Evolutionary conservation across 2,329 filamentous ascomycete species (phyloP).

Genomic region (Juglanconis oblonga): DNA sequence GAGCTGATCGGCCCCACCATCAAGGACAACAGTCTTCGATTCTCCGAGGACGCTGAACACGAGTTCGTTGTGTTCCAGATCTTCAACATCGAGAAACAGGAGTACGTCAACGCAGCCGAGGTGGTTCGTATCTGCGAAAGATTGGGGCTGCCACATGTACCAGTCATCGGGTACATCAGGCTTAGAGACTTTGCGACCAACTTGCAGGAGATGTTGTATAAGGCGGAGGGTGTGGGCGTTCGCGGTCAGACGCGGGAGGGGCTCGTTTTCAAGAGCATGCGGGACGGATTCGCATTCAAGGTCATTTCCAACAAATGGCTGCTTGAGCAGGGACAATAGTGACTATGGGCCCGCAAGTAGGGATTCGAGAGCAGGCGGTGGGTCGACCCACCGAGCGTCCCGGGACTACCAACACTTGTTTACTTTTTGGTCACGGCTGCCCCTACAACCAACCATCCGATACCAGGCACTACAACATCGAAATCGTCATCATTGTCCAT

Average conservation of each 20-base stretch:
- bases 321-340: constrained; percentile 25
- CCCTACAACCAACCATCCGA: too few species aligned
- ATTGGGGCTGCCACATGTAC: constrained; percentile 23
- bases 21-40: constrained; percentile 26
- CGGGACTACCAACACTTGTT: too few species aligned
- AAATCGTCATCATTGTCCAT: too few species aligned
- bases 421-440: too few species aligned
- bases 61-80: constrained; percentile 26
- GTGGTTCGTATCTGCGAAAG: constrained; percentile 14
- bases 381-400: too few species aligned
- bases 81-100: constrained; percentile 24
- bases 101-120: constrained; percentile 15
- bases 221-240: constrained; percentile 26
- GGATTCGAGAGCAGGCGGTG: background rate
- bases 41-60: constrained; percentile 20
- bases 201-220: constrained; percentile 24
- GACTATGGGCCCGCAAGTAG: too few species aligned
- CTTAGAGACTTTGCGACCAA: constrained; percentile 15
- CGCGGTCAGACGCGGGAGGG: constrained; percentile 27
- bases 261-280: constrained; percentile 25
- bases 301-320: constrained; percentile 31
- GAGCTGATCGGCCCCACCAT: constrained; percentile 28
- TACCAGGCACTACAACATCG: too few species aligned
- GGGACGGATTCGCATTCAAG: constrained; percentile 24
- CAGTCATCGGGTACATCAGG: constrained; percentile 16